phyloP scores from a whole-genome alignment of 768 basidiomycete species.

The Serendipita sp. region DNA sequence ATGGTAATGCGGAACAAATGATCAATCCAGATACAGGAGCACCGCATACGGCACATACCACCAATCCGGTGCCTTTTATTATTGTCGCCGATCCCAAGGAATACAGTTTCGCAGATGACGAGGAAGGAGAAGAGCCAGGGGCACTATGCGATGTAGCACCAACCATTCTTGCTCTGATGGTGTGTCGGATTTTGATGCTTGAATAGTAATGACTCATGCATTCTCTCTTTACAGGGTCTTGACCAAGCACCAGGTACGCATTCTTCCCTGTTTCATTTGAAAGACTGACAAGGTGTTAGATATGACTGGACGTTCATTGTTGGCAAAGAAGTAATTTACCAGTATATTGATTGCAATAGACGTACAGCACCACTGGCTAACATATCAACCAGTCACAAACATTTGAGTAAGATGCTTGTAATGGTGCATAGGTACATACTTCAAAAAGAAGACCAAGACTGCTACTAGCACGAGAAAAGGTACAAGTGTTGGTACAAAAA shows the following conservation, averaged over 20 bases:
- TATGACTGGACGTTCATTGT: constrained; percentile 18
- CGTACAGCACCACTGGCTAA: background rate
- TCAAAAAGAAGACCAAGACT: background rate
- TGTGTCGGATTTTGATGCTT: constrained; percentile 2
- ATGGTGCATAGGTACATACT: background rate
- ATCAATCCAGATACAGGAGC: constrained; percentile 62
- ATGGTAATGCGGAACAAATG: constrained; percentile 96
- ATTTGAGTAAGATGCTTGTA: background rate
- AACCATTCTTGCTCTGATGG: constrained; percentile 66
- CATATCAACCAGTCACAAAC: background rate
- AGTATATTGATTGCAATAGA: background rate
- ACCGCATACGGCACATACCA: constrained; percentile 85
- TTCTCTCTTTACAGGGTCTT: background rate
- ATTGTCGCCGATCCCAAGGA: constrained; percentile 49
- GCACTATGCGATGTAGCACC: constrained; percentile 85
- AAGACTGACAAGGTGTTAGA: constrained; percentile 15
- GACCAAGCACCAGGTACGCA: background rate
- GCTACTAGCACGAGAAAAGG: background rate
- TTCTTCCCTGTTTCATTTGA: background rate
- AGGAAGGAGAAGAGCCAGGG: constrained; percentile 39
- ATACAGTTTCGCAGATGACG: constrained; percentile 36
- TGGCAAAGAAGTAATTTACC: constrained; percentile 4
- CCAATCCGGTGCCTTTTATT: constrained; percentile 82
- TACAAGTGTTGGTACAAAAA: background rate
- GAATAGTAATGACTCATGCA: background rate